phyloP scores from a whole-genome alignment of 2,329 filamentous ascomycete species.

The Penicillium fuscoglaucum region DNA sequence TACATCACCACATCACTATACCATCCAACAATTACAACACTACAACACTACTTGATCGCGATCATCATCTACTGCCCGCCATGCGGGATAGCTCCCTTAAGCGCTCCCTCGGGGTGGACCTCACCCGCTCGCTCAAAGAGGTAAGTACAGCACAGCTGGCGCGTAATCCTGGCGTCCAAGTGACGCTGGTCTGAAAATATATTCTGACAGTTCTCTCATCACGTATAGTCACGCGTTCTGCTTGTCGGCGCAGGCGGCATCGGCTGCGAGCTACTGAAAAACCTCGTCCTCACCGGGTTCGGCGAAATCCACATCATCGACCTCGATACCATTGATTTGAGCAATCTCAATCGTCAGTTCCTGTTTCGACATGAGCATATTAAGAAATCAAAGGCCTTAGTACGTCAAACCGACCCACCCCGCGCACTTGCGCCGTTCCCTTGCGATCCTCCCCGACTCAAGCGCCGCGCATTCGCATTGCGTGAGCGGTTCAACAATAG shows the following conservation, averaged over 20 bases:
- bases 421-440: slow-evolving; percentile 11
- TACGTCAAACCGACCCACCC: slow-evolving; percentile 46
- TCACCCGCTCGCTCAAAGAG: slow-evolving; percentile 44
- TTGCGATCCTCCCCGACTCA: slow-evolving; percentile 2
- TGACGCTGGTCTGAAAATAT: background rate
- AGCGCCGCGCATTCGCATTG: background rate
- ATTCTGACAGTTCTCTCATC: slow-evolving; percentile 12
- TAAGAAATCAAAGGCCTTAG: slow-evolving; percentile 92
- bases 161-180: background rate
- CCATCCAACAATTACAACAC: background rate
- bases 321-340: slow-evolving; percentile 96
- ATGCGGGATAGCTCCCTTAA: slow-evolving; percentile 47
- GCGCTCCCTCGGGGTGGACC: slow-evolving; percentile 44
- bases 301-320: slow-evolving; percentile 93
- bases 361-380: slow-evolving; percentile 96
- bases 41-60: slow-evolving; percentile 4
- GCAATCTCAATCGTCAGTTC: slow-evolving; percentile 96
- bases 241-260: slow-evolving; percentile 97
- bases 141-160: slow-evolving; percentile 27
- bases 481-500: background rate
- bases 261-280: slow-evolving; percentile 96
- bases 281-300: slow-evolving; percentile 87
- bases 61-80: slow-evolving; percentile 14
- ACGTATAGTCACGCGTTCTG: slow-evolving; percentile 72
- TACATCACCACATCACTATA: background rate